Base-by-base conservation (phyloP, 768 basidiomycete species). In the Rhizopogon rudus region DNA sequence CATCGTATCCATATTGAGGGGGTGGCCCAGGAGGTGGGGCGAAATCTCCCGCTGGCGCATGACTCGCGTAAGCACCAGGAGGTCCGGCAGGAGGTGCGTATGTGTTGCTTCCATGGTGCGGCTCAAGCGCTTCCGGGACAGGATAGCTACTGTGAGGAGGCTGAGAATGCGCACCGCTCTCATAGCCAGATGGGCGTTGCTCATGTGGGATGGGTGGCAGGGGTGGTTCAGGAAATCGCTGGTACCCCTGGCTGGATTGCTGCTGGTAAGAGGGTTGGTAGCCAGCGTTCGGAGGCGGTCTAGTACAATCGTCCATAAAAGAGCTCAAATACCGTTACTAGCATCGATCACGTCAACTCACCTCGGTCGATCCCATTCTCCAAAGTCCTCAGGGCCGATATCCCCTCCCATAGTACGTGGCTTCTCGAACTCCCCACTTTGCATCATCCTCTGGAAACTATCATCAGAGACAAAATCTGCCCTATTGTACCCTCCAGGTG, bases 391-490 rank as follows among this genome's bases (percentile, higher is more conserved):
- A 16, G 29, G 44, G 6, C 52, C 44, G 44, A 53, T 49, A 10
- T 45, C 13, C 13, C 33, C 40, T 6, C 25, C 29, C 16, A 1
- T 8, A 13, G 20, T 20, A 20, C 17, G 31, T 13, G 40, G 31
- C 28, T 7, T 16, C 16, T 8, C 6, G 13, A 68, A 60, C 44
- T 46, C 50, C 1, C 68, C 67, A 1, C 54, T 4, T 3, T 42
- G 1, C 44, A 70, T 50, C 63, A 68, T 60, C 49, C 58, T 57
- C 6, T 56, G 17, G 39, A 68, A 61, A 1, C 68, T 64, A 3
- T 44, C 64, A 58, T 68, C 67, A 44, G 67, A 58, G 49, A 63
- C 67, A 44, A 70, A 70, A 61, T 68, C 67, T n/a, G 44, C 54
- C 1, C 58, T 65, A 44, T 54, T 59, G 16, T 66, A 49, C 5